These are phyloP conservation scores for Penicillium ucsense DNA, from an alignment of 495 filamentous ascomycete genomes.

Conservation along the genomic window DNA sequence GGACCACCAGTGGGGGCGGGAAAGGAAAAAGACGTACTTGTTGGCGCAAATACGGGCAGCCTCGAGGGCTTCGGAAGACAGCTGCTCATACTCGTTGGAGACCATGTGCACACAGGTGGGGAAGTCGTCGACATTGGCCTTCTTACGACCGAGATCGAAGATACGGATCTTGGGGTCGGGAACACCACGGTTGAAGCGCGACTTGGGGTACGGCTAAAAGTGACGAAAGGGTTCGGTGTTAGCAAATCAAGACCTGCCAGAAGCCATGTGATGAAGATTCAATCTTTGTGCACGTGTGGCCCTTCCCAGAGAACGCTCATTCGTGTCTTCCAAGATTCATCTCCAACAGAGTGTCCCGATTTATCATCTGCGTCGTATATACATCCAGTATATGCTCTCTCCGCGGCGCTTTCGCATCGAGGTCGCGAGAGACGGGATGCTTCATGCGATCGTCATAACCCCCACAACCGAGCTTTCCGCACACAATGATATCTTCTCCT, in stretches of 20 bases:
- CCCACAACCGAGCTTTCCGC: constrained; percentile 27
- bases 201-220: constrained; percentile 91
- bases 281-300: neutral
- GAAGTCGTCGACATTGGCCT: constrained; percentile 96
- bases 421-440: constrained; percentile 5
- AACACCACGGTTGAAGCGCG: constrained; percentile 99
- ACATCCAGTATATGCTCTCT: neutral
- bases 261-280: neutral
- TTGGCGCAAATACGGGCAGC: constrained; percentile 99
- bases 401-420: neutral
- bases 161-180: constrained; percentile 98
- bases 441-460: neutral
- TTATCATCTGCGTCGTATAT: neutral
- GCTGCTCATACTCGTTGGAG: constrained; percentile 99
- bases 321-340: no score
- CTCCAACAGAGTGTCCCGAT: neutral
- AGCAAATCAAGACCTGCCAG: constrained; percentile 12
- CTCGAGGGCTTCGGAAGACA: constrained; percentile 97
- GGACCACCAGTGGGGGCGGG: neutral
- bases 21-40: constrained; percentile 54
- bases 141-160: constrained; percentile 99
- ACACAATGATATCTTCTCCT: constrained; percentile 20
- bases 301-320: neutral
- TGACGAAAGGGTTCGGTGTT: constrained; percentile 10
- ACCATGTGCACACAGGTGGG: constrained; percentile 96